Percentiles rank a stretch among this genome's conserved stretches.
Conservation (phyloP, 306 rosid genomes). For the Trichosanthes truncata region DNA sequence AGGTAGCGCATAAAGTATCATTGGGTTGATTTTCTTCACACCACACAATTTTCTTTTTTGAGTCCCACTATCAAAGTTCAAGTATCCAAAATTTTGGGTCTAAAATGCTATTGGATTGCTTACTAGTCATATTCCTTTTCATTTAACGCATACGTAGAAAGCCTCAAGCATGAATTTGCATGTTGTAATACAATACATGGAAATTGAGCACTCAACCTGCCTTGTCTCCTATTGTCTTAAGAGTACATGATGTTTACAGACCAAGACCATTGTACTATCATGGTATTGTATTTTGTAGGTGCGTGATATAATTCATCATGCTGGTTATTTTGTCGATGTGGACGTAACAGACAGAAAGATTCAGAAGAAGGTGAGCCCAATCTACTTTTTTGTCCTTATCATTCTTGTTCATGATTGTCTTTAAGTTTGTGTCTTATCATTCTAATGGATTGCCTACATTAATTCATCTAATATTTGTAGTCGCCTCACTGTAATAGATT, state of each 20-base stretch:
- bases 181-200: neutral
- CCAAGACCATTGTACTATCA: neutral
- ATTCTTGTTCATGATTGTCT: neutral
- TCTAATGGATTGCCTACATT: neutral
- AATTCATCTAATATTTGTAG: neutral
- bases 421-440: neutral
- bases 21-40: neutral
- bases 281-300: slow-evolving; percentile 38
- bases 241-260: neutral
- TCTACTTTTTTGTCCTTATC: neutral
- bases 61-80: neutral
- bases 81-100: neutral
- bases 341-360: slow-evolving; percentile 84
- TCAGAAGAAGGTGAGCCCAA: slow-evolving; percentile 62
- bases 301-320: slow-evolving; percentile 54
- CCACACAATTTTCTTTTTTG: neutral
- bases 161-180: neutral
- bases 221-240: neutral
- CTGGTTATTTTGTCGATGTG: slow-evolving; percentile 69
- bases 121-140: neutral
- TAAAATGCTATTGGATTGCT: neutral
- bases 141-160: neutral
- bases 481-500: neutral
- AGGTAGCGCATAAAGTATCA: slow-evolving; percentile 30
- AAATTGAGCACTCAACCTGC: neutral